phyloP scores from a whole-genome alignment of 2,329 filamentous ascomycete genomes.

The Cladosporium colombiae region DNA sequence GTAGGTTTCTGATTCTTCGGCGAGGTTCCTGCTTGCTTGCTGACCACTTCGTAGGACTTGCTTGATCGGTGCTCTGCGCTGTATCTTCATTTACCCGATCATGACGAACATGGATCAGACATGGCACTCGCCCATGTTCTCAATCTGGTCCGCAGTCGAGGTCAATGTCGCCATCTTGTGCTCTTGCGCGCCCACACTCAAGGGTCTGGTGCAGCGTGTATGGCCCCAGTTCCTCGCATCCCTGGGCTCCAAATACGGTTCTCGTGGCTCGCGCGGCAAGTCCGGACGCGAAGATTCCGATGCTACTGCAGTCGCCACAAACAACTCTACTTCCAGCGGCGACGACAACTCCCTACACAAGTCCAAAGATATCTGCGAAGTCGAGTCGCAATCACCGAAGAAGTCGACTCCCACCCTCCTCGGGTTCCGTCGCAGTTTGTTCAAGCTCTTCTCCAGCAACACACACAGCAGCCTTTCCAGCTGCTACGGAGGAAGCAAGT shows the following conservation, averaged over 20 bases:
- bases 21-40: not conserved
- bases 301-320: slow-evolving; percentile 9
- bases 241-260: slow-evolving; percentile 12
- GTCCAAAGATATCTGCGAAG: slow-evolving; percentile 8
- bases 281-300: slow-evolving; percentile 15
- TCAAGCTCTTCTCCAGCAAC: slow-evolving; percentile 12
- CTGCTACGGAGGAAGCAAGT: slow-evolving; percentile 10
- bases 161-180: slow-evolving; percentile 18
- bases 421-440: slow-evolving; percentile 18
- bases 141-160: slow-evolving; percentile 18
- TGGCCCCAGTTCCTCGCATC: slow-evolving; percentile 24
- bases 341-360: slow-evolving; percentile 7
- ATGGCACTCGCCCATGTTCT: slow-evolving; percentile 17
- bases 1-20: not conserved
- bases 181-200: slow-evolving; percentile 14
- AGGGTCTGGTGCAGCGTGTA: slow-evolving; percentile 14
- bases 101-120: slow-evolving; percentile 9
- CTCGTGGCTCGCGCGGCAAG: slow-evolving; percentile 14
- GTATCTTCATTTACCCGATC: slow-evolving; percentile 31
- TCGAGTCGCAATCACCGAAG: slow-evolving; percentile 9
- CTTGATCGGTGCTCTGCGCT: slow-evolving; percentile 35
- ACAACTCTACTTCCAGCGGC: not conserved
- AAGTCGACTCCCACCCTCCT: slow-evolving; percentile 2
- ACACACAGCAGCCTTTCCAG: slow-evolving; percentile 7
- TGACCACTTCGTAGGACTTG: slow-evolving; percentile 27